Conservation (phyloP, 768 basidiomycete species). For the Boletus sp. region DNA sequence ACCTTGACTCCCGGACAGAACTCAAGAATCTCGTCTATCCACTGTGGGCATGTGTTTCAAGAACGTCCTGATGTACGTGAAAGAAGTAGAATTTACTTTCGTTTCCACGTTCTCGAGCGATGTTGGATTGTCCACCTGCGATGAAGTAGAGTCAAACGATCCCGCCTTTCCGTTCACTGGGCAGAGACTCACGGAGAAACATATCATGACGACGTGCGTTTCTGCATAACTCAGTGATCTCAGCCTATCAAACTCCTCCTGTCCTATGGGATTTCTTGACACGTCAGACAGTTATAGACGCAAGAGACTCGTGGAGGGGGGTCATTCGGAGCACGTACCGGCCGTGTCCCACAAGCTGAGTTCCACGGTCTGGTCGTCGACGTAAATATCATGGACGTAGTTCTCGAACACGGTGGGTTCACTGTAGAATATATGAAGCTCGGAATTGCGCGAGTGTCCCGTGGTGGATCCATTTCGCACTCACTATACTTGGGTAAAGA, state of each 20-base stretch:
- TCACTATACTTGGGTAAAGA: constrained; percentile 93
- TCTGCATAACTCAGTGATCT: constrained; percentile 95
- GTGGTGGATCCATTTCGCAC: constrained; percentile 25
- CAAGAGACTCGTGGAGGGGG: background rate
- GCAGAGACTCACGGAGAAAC: constrained; percentile 72
- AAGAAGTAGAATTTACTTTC: constrained; percentile 50
- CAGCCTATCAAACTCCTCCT: constrained; percentile 93
- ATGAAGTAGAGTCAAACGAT: background rate
- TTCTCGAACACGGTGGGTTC: constrained; percentile 98
- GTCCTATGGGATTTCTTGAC: constrained; percentile 52
- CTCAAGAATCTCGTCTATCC: constrained; percentile 90
- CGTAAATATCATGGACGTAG: constrained; percentile 84
- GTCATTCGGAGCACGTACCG: constrained; percentile 45
- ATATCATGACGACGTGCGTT: constrained; percentile 94
- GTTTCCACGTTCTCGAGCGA: constrained; percentile 95
- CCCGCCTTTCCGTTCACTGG: background rate
- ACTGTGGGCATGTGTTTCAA: constrained; percentile 45
- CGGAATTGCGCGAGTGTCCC: background rate
- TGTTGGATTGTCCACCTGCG: constrained; percentile 87
- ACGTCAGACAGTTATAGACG: constrained; percentile 27
- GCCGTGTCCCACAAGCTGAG: constrained; percentile 98
- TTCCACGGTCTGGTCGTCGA: constrained; percentile 87
- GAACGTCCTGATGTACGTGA: background rate
- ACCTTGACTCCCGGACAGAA: constrained; percentile 96
- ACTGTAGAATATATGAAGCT: constrained; percentile 35